Conservation (phyloP, 2,329 filamentous ascomycete species). For the Cordyceps pruinosa region DNA sequence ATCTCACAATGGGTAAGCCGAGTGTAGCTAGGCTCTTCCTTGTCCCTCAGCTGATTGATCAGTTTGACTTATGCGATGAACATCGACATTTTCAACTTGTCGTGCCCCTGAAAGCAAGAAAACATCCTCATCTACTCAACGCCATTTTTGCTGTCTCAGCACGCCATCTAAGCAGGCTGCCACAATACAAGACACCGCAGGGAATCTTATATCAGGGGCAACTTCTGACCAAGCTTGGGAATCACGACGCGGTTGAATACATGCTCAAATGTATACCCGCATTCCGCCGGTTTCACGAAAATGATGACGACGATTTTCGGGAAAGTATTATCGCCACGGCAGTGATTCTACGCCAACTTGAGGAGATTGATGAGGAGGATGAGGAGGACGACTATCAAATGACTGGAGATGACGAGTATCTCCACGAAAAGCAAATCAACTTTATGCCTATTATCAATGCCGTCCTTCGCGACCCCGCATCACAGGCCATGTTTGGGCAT, state of each 20-base stretch:
- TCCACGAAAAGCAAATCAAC: conserved; percentile 25
- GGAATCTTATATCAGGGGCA: conserved; percentile 33
- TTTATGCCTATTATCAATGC: conserved; percentile 35
- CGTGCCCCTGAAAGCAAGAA: conserved; percentile 28
- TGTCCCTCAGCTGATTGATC: not conserved
- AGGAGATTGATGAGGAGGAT: conserved; percentile 35
- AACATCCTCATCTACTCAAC: conserved; percentile 32
- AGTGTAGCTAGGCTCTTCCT: not conserved
- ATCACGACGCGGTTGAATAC: conserved; percentile 34
- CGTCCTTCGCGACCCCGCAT: conserved; percentile 30
- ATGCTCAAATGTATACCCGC: conserved; percentile 35
- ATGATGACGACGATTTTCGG: conserved; percentile 31
- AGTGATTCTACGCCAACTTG: conserved; percentile 33
- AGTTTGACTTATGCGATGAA: conserved; percentile 36
- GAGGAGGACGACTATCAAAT: conserved; percentile 5
- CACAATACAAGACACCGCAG: conserved; percentile 29
- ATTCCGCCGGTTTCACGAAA: conserved; percentile 29
- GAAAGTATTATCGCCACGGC: conserved; percentile 35
- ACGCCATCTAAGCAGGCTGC: conserved; percentile 31
- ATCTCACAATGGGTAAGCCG: conserved; percentile 32
- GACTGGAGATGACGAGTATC: conserved; percentile 3
- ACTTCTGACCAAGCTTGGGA: conserved; percentile 27
- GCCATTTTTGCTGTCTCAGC: conserved; percentile 35
- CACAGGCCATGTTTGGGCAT: conserved; percentile 29
- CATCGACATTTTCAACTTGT: conserved; percentile 33